These are phyloP conservation scores for Dioszegia hungarica DNA, from an alignment of 768 basidiomycete species.

Conservation along the genomic window DNA sequence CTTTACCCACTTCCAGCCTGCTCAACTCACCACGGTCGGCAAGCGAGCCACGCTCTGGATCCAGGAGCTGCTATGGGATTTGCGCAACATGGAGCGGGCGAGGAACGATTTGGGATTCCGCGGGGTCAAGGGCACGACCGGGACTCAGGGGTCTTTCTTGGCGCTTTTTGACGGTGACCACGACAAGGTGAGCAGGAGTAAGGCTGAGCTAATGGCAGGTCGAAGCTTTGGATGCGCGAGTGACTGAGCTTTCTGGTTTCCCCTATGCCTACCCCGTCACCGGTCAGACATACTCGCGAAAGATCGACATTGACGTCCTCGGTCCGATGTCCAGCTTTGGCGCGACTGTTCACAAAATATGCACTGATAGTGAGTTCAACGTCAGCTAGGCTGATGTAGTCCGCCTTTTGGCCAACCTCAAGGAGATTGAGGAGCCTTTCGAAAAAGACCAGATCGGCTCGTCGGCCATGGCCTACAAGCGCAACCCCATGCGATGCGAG, in stretches of 20 bases:
- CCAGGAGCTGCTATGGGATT: constrained; percentile 95
- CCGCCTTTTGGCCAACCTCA: constrained; percentile 86
- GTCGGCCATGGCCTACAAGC: constrained; percentile 97
- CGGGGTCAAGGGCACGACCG: constrained; percentile 98
- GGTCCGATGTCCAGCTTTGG: constrained; percentile 81
- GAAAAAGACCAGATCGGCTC: constrained; percentile 93
- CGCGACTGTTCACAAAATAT: constrained; percentile 96
- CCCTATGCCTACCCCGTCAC: constrained; percentile 94
- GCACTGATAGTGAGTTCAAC: constrained; percentile 63
- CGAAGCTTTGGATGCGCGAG: constrained; percentile 76
- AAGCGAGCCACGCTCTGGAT: constrained; percentile 96
- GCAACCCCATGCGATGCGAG: constrained; percentile 98
- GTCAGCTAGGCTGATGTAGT: constrained; percentile 46
- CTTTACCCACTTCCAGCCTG: constrained; percentile 98
- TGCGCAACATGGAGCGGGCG: constrained; percentile 84
- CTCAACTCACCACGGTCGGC: constrained; percentile 95
- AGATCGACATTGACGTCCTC: constrained; percentile 91
- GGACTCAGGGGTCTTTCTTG: constrained; percentile 94
- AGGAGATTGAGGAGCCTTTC: constrained; percentile 99
- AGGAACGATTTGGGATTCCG: constrained; percentile 91
- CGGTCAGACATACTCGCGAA: constrained; percentile 96
- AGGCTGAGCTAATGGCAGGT: constrained; percentile 55
- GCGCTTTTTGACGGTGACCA: constrained; percentile 92
- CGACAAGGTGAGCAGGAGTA: constrained; percentile 60
- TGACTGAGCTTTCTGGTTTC: constrained; percentile 88